phyloP scores from a whole-genome alignment of 192 early-diverging fungal genomes.

The Cetraspora pellucida region DNA sequence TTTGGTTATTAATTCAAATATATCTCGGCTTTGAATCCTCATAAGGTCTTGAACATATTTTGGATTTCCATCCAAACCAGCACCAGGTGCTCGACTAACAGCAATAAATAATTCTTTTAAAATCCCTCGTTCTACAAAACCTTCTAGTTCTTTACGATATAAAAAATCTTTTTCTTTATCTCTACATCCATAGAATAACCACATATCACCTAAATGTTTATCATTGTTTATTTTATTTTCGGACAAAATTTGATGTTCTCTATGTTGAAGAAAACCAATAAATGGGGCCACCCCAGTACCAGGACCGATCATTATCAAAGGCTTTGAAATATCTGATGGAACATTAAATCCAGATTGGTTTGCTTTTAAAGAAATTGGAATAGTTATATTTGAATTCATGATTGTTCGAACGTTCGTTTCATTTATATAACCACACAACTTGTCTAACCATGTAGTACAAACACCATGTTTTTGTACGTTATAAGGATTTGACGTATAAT shows the following conservation, averaged over 20 bases:
- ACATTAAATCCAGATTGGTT: conserved; percentile 70
- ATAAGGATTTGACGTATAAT: conserved; percentile 51
- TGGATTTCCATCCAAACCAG: conserved; percentile 54
- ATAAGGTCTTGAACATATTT: conserved; percentile 89
- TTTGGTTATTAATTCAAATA: conserved; percentile 61
- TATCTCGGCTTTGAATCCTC: conserved; percentile 49
- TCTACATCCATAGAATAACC: conserved; percentile 87
- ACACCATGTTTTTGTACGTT: conserved; percentile 58
- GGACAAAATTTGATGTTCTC: conserved; percentile 38
- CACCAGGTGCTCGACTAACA: conserved; percentile 63
- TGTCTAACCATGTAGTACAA: conserved; percentile 82
- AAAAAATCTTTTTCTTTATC: conserved; percentile 68
- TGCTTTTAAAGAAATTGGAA: conserved; percentile 60
- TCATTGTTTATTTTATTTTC: conserved; percentile 32
- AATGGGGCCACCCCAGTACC: conserved; percentile 98
- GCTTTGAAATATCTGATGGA: conserved; percentile 58
- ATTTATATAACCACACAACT: conserved; percentile 51
- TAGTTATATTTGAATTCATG: conserved; percentile 16
- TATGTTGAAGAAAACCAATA: conserved; percentile 84
- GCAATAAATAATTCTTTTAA: conserved; percentile 64
- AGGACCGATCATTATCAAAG: conserved; percentile 86
- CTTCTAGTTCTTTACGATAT: conserved; percentile 65
- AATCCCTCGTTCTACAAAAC: conserved; percentile 49
- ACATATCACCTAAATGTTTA: conserved; percentile 55
- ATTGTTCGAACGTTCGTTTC: conserved; percentile 30